These are phyloP conservation scores for Pythium rhizo-oryzae DNA, from an alignment of 352 stramenopile species.

Conservation along the genomic window DNA sequence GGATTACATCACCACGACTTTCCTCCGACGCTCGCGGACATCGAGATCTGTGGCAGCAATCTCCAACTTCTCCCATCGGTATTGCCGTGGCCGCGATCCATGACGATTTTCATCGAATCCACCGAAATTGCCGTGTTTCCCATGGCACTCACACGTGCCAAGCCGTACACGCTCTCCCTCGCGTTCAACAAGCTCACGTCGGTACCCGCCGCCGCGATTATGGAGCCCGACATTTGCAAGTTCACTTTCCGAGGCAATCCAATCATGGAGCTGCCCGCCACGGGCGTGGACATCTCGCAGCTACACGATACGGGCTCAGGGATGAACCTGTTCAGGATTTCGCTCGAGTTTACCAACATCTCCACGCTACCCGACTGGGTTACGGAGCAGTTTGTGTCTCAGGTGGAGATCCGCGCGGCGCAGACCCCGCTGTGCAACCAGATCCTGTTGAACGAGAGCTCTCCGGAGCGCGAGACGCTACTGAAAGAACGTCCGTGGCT, in stretches of 20 bases:
- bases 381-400: background rate
- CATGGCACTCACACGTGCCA: background rate
- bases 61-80: background rate
- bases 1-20: background rate
- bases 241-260: no score
- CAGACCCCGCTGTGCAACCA: background rate
- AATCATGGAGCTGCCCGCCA: no score
- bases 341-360: no score
- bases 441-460: constrained; percentile 4
- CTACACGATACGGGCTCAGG: background rate
- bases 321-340: background rate
- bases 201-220: background rate
- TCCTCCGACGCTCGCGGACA: constrained; percentile 2
- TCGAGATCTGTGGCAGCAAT: constrained; percentile 12
- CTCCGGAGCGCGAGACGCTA: background rate
- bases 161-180: constrained; percentile 1
- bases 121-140: background rate
- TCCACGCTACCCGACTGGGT: no score
- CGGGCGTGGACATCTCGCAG: no score
- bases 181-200: constrained; percentile 1
- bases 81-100: constrained; percentile 1
- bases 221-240: background rate
- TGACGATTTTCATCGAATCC: background rate
- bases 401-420: background rate
- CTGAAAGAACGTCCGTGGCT: constrained; percentile 8